Evolutionary conservation across 225 moss, liverwort and hornwort genomes (phyloP).

Genomic region (Anthoceros angustus): DNA sequence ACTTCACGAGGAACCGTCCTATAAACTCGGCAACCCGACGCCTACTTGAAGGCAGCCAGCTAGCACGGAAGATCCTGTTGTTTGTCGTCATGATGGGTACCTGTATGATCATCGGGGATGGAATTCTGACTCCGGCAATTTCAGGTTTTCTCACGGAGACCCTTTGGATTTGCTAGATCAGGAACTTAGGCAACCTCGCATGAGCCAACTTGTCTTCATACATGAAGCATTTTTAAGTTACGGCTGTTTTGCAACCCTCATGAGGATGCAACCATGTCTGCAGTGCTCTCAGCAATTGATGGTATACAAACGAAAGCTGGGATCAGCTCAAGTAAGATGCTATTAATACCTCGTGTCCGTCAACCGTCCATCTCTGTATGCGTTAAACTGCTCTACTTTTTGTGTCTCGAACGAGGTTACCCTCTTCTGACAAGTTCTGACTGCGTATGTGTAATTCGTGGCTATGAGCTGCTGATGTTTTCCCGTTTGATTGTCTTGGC

Average conservation of each 20-base stretch:
- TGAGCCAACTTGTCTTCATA: too few relatives aligned
- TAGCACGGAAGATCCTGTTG: slow-evolving; percentile 39
- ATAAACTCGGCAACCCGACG: slow-evolving; percentile 21
- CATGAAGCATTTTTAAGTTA: too few relatives aligned
- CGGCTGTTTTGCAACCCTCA: too few relatives aligned
- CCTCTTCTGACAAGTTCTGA: neutral
- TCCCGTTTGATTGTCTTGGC: neutral
- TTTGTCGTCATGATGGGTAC: slow-evolving; percentile 81
- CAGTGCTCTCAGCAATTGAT: slow-evolving; percentile 70
- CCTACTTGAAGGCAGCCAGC: slow-evolving; percentile 33
- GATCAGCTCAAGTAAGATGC: slow-evolving; percentile 34
- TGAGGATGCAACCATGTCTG: slow-evolving; percentile 7
- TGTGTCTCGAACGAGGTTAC: neutral
- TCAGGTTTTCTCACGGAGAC: slow-evolving; percentile 27
- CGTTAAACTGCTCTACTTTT: neutral
- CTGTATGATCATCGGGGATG: slow-evolving; percentile 87
- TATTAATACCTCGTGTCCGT: neutral
- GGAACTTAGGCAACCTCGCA: too few relatives aligned
- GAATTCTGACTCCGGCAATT: slow-evolving; percentile 82
- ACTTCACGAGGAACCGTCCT: slow-evolving; percentile 19
- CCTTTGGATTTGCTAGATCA: neutral
- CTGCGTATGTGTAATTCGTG: neutral
- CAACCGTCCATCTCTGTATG: neutral
- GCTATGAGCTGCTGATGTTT: slow-evolving; percentile 4
- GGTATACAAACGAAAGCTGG: slow-evolving; percentile 49